phyloP scores from a whole-genome alignment of 495 filamentous ascomycete species.

The Xylaria intraflava region DNA sequence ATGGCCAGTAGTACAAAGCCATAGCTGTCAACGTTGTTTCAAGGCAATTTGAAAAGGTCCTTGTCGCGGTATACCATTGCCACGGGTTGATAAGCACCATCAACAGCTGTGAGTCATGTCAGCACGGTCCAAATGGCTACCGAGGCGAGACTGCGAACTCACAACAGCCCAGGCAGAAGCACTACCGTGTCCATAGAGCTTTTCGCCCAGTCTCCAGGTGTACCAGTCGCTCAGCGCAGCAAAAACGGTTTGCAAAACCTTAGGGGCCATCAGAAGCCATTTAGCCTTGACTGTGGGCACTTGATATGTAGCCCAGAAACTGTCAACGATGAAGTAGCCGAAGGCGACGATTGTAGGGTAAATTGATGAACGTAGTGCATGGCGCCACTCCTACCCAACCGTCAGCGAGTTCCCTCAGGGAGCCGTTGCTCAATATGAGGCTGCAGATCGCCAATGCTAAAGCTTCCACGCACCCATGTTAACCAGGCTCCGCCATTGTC shows the following conservation, averaged over 20 bases:
- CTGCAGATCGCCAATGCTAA: background rate
- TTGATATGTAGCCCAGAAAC: slow-evolving; percentile 16
- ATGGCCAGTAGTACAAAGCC: slow-evolving; percentile 82
- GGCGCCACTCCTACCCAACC: slow-evolving; percentile 74
- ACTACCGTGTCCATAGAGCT: slow-evolving; percentile 61
- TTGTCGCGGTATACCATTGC: slow-evolving; percentile 93
- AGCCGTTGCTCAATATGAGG: background rate
- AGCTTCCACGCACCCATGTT: slow-evolving; percentile 69
- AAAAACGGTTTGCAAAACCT: slow-evolving; percentile 66
- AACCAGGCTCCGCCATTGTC: slow-evolving; percentile 74
- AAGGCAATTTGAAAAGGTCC: slow-evolving; percentile 88
- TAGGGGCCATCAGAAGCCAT: slow-evolving; percentile 62
- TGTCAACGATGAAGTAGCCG: slow-evolving; percentile 59
- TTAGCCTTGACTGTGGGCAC: slow-evolving; percentile 18
- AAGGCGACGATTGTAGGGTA: slow-evolving; percentile 79
- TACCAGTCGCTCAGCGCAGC: slow-evolving; percentile 79
- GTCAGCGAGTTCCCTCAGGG: slow-evolving; percentile 13
- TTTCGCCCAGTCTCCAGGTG: slow-evolving; percentile 76
- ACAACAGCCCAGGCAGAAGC: slow-evolving; percentile 64
- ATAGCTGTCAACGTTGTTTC: slow-evolving; percentile 81
- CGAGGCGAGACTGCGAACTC: slow-evolving; percentile 22
- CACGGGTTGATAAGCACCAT: slow-evolving; percentile 80
- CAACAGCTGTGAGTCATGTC: slow-evolving; percentile 41
- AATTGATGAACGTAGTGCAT: slow-evolving; percentile 85
- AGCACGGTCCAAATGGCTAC: background rate